Conservation (phyloP, 192 early-diverging fungal species). For the Coemansia sp. region DNA sequence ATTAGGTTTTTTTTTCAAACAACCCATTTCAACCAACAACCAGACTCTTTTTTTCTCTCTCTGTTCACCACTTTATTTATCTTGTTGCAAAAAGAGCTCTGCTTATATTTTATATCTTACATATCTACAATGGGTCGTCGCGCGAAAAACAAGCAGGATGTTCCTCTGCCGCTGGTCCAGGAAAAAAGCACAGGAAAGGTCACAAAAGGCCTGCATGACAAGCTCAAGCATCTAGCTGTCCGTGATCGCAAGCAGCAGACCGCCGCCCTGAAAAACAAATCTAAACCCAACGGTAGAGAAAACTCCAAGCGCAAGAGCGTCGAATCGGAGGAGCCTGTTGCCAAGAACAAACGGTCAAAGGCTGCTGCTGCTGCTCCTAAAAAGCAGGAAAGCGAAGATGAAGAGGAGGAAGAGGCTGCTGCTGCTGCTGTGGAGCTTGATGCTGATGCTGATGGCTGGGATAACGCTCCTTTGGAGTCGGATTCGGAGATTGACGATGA, state of each 20-base stretch:
- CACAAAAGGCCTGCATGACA: slow-evolving; percentile 38
- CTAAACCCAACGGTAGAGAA: neutral
- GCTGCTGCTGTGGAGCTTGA: slow-evolving; percentile 15
- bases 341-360: slow-evolving; percentile 14
- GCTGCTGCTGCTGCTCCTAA: no score
- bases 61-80: no score
- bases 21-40: no score
- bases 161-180: slow-evolving; percentile 40
- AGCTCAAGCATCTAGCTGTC: slow-evolving; percentile 30
- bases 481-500: slow-evolving; percentile 56
- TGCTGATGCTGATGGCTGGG: slow-evolving; percentile 47
- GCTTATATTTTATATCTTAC: no score
- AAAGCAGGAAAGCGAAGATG: slow-evolving; percentile 47
- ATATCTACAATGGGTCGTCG: slow-evolving; percentile 45
- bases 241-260: slow-evolving; percentile 34
- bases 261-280: slow-evolving; percentile 12
- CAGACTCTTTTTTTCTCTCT: no score
- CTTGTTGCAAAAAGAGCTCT: no score
- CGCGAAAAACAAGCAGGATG: slow-evolving; percentile 55
- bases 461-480: slow-evolving; percentile 49
- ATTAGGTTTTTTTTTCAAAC: neutral
- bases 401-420: slow-evolving; percentile 51
- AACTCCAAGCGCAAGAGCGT: neutral
- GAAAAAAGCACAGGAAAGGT: slow-evolving; percentile 51
- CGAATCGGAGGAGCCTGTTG: neutral